These are phyloP conservation scores for Porcisia deanei DNA, from an alignment of 208 protist species.

Conservation along the genomic window DNA sequence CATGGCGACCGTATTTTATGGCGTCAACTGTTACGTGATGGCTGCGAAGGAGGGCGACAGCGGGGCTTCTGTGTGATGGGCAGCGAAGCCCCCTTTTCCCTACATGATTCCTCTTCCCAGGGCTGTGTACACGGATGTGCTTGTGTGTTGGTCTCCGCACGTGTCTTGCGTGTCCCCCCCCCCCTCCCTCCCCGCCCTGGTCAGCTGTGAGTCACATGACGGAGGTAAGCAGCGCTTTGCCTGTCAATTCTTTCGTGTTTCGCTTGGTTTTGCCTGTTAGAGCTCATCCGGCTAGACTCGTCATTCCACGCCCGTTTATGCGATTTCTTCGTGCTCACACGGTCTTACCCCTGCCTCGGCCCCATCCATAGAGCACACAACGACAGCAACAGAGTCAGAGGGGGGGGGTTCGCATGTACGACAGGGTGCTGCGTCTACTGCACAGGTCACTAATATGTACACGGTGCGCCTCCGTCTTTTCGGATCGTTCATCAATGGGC, in stretches of 20 bases:
- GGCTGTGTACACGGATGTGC: not conserved
- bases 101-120: constrained; percentile 5
- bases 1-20: constrained; percentile 60
- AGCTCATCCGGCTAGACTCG: not conserved
- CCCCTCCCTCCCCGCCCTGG: not conserved
- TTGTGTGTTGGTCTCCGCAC: not conserved
- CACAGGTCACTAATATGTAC: not conserved
- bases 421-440: not conserved
- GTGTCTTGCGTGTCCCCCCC: not conserved
- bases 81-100: not conserved
- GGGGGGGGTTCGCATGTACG: not conserved
- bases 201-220: not conserved
- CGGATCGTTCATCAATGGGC: not conserved
- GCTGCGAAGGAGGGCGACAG: not conserved
- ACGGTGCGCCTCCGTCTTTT: not conserved
- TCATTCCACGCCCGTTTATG: not conserved
- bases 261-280: not conserved
- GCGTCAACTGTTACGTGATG: constrained; percentile 35
- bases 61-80: not conserved
- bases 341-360: not conserved
- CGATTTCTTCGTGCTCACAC: not conserved
- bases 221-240: not conserved
- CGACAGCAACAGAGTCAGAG: not conserved
- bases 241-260: not conserved
- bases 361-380: not conserved